Conservation (phyloP, 139 green algal species). For the Volvox africanus region DNA sequence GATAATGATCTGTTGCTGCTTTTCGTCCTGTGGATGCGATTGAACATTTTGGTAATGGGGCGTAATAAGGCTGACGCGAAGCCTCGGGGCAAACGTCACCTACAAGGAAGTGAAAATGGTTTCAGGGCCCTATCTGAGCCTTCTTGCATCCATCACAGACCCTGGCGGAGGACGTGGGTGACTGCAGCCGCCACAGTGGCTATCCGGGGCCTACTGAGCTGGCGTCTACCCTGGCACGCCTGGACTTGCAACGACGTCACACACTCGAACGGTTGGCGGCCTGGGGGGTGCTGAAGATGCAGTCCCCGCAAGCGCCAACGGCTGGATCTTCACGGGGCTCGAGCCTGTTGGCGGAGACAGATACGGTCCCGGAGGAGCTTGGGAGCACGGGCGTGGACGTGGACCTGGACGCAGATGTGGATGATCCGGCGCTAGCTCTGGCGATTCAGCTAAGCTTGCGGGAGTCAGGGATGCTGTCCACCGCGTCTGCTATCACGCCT, state of each 20-base stretch:
- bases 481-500: background rate
- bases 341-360: no score
- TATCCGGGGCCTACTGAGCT: slow-evolving; percentile 48
- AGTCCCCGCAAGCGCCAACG: background rate
- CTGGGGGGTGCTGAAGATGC: slow-evolving; percentile 30
- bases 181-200: slow-evolving; percentile 49
- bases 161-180: slow-evolving; percentile 27
- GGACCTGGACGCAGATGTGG: background rate
- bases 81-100: no score
- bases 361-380: no score
- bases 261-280: slow-evolving; percentile 42
- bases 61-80: no score
- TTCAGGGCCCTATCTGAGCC: no score
- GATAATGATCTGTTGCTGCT: no score
- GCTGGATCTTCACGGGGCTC: no score
- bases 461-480: background rate
- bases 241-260: slow-evolving; percentile 11
- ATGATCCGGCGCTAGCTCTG: background rate
- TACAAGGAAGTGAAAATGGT: no score
- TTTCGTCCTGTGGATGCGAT: no score
- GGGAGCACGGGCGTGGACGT: no score
- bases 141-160: background rate
- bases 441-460: slow-evolving; percentile 30
- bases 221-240: slow-evolving; percentile 33
- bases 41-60: no score